Conservation (phyloP, 495 filamentous ascomycete species). For the Penicillium roqueforti region DNA sequence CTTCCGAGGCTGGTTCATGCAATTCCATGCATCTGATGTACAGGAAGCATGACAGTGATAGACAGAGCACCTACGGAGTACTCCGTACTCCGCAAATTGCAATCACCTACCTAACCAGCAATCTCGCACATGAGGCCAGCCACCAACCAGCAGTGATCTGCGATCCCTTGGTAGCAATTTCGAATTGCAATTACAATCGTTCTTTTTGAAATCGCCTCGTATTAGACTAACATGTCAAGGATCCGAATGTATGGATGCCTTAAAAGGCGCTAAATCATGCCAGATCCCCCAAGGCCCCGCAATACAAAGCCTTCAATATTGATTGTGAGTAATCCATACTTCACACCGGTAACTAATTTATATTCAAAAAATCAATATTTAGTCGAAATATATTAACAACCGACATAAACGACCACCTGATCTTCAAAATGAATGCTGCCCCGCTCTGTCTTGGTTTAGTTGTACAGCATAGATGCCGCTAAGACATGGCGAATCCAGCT, state of each 20-base stretch:
- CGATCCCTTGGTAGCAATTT: background rate
- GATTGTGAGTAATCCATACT: background rate
- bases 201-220: background rate
- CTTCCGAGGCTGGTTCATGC: conserved; percentile 4
- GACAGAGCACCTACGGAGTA: too few relatives aligned
- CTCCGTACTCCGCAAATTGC: too few relatives aligned
- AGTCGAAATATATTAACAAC: background rate
- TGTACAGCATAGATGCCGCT: background rate
- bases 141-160: background rate
- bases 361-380: background rate
- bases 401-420: background rate
- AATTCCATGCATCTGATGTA: background rate
- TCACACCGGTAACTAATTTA: background rate
- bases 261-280: background rate
- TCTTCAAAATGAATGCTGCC: background rate
- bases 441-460: background rate
- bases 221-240: background rate
- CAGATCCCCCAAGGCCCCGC: background rate
- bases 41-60: background rate
- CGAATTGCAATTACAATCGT: background rate
- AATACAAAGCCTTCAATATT: background rate
- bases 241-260: background rate
- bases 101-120: background rate
- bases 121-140: background rate
- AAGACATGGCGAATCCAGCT: conserved; percentile 1